Conservation (phyloP, 2,329 filamentous ascomycete genomes). For the Capronia coronata region DNA sequence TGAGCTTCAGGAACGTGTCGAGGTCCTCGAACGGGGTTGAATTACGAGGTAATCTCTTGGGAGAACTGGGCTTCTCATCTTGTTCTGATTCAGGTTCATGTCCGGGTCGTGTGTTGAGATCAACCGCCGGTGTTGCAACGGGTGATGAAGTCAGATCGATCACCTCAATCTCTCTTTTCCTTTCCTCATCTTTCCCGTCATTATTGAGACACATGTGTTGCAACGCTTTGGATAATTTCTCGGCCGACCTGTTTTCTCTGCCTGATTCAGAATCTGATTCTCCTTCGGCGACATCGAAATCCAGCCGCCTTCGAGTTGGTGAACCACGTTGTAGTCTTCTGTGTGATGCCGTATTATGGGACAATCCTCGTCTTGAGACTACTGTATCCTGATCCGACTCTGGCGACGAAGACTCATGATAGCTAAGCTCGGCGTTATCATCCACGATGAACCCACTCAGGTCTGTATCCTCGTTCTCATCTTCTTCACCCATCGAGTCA, state of each 20-base stretch:
- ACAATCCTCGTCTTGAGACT: background rate
- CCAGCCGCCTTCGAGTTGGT: constrained; percentile 10
- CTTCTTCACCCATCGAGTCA: constrained; percentile 25
- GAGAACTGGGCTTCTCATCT: background rate
- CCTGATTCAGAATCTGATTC: constrained; percentile 29
- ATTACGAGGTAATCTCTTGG: background rate
- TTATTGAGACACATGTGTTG: constrained; percentile 36
- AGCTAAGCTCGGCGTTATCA: constrained; percentile 28
- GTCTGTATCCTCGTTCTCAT: constrained; percentile 29
- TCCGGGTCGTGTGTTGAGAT: background rate
- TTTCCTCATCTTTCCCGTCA: constrained; percentile 19
- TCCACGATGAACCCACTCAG: constrained; percentile 30
- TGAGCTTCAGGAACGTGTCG: constrained; percentile 9
- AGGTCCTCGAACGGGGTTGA: constrained; percentile 14
- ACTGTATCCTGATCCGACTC: constrained; percentile 7
- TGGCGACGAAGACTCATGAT: constrained; percentile 20
- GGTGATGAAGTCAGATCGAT: constrained; percentile 27
- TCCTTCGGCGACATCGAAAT: constrained; percentile 13
- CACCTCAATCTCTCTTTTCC: constrained; percentile 18
- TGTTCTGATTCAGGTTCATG: constrained; percentile 1
- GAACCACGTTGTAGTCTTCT: constrained; percentile 16
- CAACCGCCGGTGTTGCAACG: constrained; percentile 1
- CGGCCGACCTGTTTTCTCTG: constrained; percentile 17
- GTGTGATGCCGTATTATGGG: constrained; percentile 5
- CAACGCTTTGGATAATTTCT: constrained; percentile 27